phyloP scores from a whole-genome alignment of 2,329 filamentous ascomycete species.

The Colletotrichum godetiae region DNA sequence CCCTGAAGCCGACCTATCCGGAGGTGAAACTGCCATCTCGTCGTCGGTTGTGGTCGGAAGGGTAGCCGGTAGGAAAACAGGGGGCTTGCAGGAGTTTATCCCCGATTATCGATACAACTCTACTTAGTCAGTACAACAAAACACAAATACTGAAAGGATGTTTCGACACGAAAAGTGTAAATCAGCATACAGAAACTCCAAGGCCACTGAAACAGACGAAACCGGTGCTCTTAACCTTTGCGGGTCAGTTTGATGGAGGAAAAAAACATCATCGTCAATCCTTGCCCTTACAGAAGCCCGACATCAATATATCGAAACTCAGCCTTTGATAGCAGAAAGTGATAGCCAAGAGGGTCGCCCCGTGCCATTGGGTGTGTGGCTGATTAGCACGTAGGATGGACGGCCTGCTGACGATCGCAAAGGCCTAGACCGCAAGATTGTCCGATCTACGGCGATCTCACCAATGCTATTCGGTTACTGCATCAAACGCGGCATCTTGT shows the following conservation, averaged over 20 bases:
- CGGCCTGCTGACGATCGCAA: background rate
- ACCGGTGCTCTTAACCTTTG: constrained; percentile 8
- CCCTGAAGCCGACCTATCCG: background rate
- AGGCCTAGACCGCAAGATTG: constrained; percentile 23
- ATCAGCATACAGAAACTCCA: constrained; percentile 7
- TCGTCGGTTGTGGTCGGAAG: background rate
- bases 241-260: background rate
- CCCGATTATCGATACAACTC: background rate
- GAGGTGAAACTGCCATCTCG: constrained; percentile 9
- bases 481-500: background rate
- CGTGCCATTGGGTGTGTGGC: background rate
- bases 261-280: background rate
- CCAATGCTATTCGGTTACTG: background rate
- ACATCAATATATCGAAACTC: background rate
- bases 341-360: background rate
- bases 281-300: background rate
- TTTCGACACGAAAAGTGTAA: constrained; percentile 23
- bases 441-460: constrained; percentile 16
- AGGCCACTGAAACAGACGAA: constrained; percentile 13
- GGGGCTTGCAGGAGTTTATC: background rate
- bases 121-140: background rate
- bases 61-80: background rate
- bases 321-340: background rate
- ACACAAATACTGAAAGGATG: background rate
- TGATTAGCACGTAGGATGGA: background rate